Percentiles rank a stretch among this genome's conserved stretches.
These are phyloP conservation scores for Solanum raphanifolium DNA, from an alignment of 257 asterid genomes.

Conservation along the genomic window DNA sequence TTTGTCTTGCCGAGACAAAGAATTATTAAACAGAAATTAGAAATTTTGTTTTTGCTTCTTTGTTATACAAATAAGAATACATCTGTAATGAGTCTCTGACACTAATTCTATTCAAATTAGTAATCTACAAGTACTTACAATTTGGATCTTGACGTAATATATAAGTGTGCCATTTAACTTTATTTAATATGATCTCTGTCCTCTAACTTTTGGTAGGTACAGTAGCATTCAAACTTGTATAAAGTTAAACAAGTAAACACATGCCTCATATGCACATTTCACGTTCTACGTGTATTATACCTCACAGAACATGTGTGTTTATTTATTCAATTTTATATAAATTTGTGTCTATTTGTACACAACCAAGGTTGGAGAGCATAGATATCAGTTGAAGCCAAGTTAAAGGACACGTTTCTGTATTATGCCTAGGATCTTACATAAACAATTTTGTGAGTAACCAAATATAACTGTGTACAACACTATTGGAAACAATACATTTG, in stretches of 20 bases:
- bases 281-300: background rate
- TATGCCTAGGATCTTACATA: background rate
- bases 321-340: too few relatives aligned
- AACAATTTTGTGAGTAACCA: background rate
- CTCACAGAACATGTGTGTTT: too few relatives aligned
- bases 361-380: background rate
- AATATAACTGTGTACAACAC: background rate
- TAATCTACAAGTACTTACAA: background rate
- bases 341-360: background rate
- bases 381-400: background rate
- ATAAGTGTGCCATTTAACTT: too few relatives aligned
- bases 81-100: background rate
- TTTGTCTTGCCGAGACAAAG: background rate
- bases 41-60: background rate
- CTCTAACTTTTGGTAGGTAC: background rate
- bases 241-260: background rate
- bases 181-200: rapidly evolving
- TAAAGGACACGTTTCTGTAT: background rate
- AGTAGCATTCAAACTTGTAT: too few relatives aligned
- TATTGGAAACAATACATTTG: background rate
- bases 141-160: background rate
- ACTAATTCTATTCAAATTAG: background rate
- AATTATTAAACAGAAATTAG: background rate
- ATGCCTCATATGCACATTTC: background rate
- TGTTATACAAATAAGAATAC: background rate